These are phyloP conservation scores for Syzygium jambos DNA, from an alignment of 345 rosid species.

Conservation along the genomic window DNA sequence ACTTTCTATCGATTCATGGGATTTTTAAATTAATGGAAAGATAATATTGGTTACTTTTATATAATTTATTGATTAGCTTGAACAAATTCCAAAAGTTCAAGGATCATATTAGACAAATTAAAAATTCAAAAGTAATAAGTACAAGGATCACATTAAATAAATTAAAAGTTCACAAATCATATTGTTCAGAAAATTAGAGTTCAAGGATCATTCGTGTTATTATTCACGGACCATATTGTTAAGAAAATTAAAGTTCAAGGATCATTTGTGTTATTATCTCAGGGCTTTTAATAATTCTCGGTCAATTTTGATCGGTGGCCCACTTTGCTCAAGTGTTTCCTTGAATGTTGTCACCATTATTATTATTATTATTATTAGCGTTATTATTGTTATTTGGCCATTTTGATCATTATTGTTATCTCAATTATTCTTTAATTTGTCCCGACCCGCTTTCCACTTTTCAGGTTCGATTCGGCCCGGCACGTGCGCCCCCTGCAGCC, in stretches of 20 bases:
- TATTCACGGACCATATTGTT: too few relatives aligned
- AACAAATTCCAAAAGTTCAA: background rate
- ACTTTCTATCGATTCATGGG: too few relatives aligned
- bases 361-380: background rate
- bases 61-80: accelerated
- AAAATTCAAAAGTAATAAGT: too few relatives aligned
- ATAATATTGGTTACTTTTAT: too few relatives aligned
- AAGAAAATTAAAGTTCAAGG: accelerated
- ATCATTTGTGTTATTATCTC: too few relatives aligned
- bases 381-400: background rate
- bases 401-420: background rate
- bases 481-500: background rate
- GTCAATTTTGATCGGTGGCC: too few relatives aligned
- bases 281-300: too few relatives aligned
- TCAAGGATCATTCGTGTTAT: too few relatives aligned
- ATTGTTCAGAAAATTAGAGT: accelerated
- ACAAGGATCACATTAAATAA: accelerated
- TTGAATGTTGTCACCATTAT: accelerated
- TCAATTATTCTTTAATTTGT: background rate
- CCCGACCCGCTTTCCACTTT: background rate
- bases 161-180: background rate
- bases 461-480: background rate
- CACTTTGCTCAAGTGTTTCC: too few relatives aligned
- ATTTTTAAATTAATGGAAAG: too few relatives aligned
- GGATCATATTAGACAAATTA: accelerated